Evolutionary conservation across 2,329 filamentous ascomycete genomes (phyloP).

Genomic region (Fusarium circinatum): DNA sequence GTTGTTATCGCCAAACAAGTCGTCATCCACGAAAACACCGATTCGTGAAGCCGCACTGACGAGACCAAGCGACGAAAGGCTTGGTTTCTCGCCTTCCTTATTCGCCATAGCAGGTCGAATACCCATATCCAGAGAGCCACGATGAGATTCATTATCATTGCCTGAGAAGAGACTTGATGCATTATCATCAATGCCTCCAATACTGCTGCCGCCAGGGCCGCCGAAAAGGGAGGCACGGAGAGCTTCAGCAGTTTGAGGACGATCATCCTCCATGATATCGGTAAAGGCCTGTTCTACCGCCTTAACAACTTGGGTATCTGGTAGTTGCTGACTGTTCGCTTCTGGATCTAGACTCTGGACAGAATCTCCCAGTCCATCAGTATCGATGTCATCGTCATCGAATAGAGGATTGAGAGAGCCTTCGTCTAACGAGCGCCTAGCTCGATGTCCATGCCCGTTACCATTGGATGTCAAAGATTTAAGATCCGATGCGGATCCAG

Average conservation of each 20-base stretch:
- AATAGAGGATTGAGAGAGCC: constrained; percentile 67
- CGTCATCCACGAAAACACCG: constrained; percentile 92
- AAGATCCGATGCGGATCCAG: constrained; percentile 62
- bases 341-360: constrained; percentile 83
- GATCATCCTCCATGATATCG: constrained; percentile 87
- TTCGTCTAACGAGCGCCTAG: constrained; percentile 79
- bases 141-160: constrained; percentile 68
- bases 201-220: constrained; percentile 29
- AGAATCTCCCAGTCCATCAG: constrained; percentile 75
- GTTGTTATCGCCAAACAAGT: constrained; percentile 90
- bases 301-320: constrained; percentile 84
- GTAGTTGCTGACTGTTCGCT: constrained; percentile 60
- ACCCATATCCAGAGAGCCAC: constrained; percentile 69
- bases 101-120: constrained; percentile 43
- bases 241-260: constrained; percentile 70
- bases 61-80: constrained; percentile 88
- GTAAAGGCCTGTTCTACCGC: constrained; percentile 93
- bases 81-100: constrained; percentile 76
- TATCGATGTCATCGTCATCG: constrained; percentile 83
- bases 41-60: constrained; percentile 88
- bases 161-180: constrained; percentile 62
- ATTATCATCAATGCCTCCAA: constrained; percentile 45
- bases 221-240: constrained; percentile 73
- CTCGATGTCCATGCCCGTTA: constrained; percentile 52
- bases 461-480: constrained; percentile 51